Evolutionary conservation across 768 basidiomycete genomes (phyloP).

Genomic region (Auricularia sp.): DNA sequence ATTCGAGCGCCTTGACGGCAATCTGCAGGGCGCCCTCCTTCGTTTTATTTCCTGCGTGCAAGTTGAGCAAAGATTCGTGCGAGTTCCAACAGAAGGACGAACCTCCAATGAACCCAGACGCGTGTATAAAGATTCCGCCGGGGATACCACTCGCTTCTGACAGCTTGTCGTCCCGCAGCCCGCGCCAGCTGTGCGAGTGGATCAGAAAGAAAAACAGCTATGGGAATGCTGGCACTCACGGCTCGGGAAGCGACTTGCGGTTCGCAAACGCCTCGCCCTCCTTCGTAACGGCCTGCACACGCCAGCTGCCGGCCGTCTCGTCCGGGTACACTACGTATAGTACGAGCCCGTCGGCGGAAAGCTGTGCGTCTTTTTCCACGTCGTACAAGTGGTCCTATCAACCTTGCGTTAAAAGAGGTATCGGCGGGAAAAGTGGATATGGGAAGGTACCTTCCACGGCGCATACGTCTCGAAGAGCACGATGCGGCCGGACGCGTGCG

Average conservation of each 20-base stretch:
- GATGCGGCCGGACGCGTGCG: conserved; percentile 67
- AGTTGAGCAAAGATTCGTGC: background rate
- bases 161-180: conserved; percentile 75
- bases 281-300: conserved; percentile 84
- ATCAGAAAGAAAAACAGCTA: background rate
- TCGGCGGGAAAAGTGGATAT: background rate
- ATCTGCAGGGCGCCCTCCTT: conserved; percentile 78
- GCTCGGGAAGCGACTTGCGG: conserved; percentile 84
- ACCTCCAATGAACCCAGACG: conserved; percentile 96
- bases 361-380: conserved; percentile 52
- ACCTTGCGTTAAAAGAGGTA: conserved; percentile 11
- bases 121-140: conserved; percentile 87
- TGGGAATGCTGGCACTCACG: conserved; percentile 16
- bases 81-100: conserved; percentile 15
- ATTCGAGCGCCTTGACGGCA: conserved; percentile 52
- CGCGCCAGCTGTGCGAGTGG: conserved; percentile 54
- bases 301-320: conserved; percentile 65
- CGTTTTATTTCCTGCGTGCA: conserved; percentile 67
- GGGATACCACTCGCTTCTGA: conserved; percentile 63
- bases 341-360: conserved; percentile 41
- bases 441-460: conserved; percentile 68
- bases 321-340: conserved; percentile 89
- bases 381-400: conserved; percentile 81
- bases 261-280: conserved; percentile 78
- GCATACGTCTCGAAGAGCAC: conserved; percentile 69